Evolutionary conservation across 2,329 filamentous ascomycete species (phyloP).

Genomic region (Xylaria sp.): DNA sequence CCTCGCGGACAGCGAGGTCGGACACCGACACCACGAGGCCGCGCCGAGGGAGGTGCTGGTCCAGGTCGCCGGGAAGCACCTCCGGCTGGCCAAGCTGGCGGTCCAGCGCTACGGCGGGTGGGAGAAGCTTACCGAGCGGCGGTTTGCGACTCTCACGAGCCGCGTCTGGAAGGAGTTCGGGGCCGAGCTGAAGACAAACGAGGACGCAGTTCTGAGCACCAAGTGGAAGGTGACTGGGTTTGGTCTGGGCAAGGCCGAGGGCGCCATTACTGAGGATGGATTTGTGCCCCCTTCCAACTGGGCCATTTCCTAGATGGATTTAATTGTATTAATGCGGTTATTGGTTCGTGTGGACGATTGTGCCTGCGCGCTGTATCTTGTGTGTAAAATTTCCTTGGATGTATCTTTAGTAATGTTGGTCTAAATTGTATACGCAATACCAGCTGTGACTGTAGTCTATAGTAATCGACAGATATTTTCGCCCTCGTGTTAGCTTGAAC

Average conservation of each 20-base stretch:
- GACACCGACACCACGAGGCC: conserved; percentile 17
- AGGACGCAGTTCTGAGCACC: conserved; percentile 28
- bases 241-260: conserved; percentile 31
- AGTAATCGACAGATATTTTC: too few species aligned
- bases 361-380: not conserved
- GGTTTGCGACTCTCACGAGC: conserved; percentile 27
- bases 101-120: conserved; percentile 34
- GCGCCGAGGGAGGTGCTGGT: conserved; percentile 32
- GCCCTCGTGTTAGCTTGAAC: too few species aligned
- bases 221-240: conserved; percentile 35
- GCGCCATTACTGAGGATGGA: conserved; percentile 31
- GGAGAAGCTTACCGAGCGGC: conserved; percentile 23
- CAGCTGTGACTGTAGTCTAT: not conserved
- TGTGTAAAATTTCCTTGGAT: not conserved
- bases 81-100: conserved; percentile 30
- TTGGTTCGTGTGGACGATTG: not conserved
- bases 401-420: not conserved
- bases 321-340: not conserved
- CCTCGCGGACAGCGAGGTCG: conserved; percentile 3
- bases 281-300: conserved; percentile 22
- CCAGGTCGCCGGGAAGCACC: conserved; percentile 32
- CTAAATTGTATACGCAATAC: not conserved
- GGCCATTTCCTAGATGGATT: conserved; percentile 20
- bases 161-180: conserved; percentile 34
- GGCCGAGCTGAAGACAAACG: conserved; percentile 31